phyloP scores from a whole-genome alignment of 169 alveolate species.

The Babesia ovis region DNA sequence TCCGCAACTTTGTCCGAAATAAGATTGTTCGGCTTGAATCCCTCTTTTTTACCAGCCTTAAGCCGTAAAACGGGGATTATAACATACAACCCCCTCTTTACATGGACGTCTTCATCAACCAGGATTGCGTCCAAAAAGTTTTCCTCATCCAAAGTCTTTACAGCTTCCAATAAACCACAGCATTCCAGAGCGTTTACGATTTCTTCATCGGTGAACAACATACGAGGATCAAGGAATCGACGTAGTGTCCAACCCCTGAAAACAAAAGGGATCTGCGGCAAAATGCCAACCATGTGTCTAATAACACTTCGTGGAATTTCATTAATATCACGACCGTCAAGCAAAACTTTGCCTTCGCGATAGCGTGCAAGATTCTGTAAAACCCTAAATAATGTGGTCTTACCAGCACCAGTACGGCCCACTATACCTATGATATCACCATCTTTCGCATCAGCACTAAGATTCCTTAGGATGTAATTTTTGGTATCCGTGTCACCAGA shows the following conservation, averaged over 20 bases:
- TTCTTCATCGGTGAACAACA: conserved; percentile 46
- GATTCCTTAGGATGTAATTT: conserved; percentile 10
- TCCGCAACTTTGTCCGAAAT: not conserved
- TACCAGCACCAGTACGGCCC: conserved; percentile 70
- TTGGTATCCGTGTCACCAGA: not conserved
- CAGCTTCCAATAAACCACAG: conserved; percentile 51
- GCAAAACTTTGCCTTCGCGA: conserved; percentile 55
- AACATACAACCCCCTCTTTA: conserved; percentile 11
- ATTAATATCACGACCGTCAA: conserved; percentile 63
- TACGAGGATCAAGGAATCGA: conserved; percentile 63
- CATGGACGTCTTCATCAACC: conserved; percentile 10
- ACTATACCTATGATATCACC: conserved; percentile 54
- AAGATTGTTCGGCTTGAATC: not conserved
- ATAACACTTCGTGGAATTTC: conserved; percentile 32
- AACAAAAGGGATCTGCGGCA: conserved; percentile 60
- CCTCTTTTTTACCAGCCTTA: not conserved
- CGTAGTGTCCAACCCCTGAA: conserved; percentile 68
- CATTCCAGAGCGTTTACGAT: conserved; percentile 41
- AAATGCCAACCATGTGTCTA: conserved; percentile 50
- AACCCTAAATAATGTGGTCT: conserved; percentile 50
- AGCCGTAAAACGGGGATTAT: not conserved
- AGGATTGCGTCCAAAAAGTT: conserved; percentile 38
- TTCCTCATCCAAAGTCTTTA: conserved; percentile 28
- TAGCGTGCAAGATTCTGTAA: conserved; percentile 21
- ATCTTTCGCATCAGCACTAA: conserved; percentile 21